Evolutionary conservation across 129 eudicot species (phyloP), one percentile per base, ranked within the genome.

Genomic region (Escallonia herrerae): DNA sequence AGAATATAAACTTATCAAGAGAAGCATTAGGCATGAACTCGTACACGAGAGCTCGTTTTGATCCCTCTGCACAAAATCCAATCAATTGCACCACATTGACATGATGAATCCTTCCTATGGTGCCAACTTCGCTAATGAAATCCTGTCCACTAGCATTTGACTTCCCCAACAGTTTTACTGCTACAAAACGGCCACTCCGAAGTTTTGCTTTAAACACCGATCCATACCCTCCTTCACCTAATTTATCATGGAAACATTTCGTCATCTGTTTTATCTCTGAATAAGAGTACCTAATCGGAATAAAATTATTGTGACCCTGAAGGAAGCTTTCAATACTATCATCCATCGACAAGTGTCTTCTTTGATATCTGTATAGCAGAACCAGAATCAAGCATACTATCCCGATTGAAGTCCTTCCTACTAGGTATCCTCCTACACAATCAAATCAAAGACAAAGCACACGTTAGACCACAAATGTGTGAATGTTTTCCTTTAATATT

Each of bases 41-140:
- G 33, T 22, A 22, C 33, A 22, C 33, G 1, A 22, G 33, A 22
- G 33, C 33, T 22, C 33, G 33, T 22, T 63, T 63, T 43, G 67
- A 45, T 15, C 67, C 67, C 46, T 44, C 40, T 15, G 47, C 45
- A 47, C 67, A 63, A 11, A 63, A 63, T 10, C 67, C 67, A 47
- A 63, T 33, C 39, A 63, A 56, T 12, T 63, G 33, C 33, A 22
- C 33, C 33, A 22, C 68, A 50, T 64, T 64, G n/a, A 64, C 56
- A 64, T 64, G 68, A 62, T 62, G 66, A 46, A 62, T 40, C 42
- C 58, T 52, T 1, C 74, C 66, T 40, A 70, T 70, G 39, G 67
- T 70, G 22, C 60, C 74, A 11, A 70, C 67, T 60, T 70, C 74
- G 61, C 49, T 70, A 41, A 70, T 62, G 57, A 70, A 70, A 10